Evolutionary conservation across 192 early-diverging fungal genomes (phyloP), one percentile per base, ranked within the genome.

Genomic region (Coemansia sp.): DNA sequence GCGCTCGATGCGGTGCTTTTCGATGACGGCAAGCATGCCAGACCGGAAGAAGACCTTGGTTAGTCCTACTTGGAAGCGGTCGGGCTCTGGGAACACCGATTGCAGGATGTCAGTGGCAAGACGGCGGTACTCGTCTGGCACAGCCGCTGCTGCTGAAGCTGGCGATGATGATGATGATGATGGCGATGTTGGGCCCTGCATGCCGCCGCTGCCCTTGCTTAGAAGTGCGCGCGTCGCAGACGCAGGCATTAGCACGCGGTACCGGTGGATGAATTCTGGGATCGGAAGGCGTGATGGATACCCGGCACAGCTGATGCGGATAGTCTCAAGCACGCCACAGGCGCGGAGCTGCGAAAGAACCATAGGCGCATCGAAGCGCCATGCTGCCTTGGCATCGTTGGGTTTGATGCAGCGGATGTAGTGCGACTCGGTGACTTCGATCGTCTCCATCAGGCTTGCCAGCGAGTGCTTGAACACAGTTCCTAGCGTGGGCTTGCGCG

Each of bases 381-480:
- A 99, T 15, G 96, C 89, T 3, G 85, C 84, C 76, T 99, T 99
- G 55, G 88, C 90, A 67, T 94, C 94, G 83, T 99, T 99, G 21
- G 97, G 96, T 84, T 99, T 99, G 82, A 99, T 95, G 87, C 97
- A 99, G 64, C 97, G 94, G 66, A 99, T 99, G 72, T 99, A 99
- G 75, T 95, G 93, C 55, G 91, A 92, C 64, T 98, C 92, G 56
- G 97, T 99, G 20, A 87, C 84, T 62, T 91, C 89, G 69, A 99
- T 94, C 7, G 95, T 99, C 46, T 92, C 93, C 97, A 99, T 98
- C 23, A 99, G 86, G 63, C 88, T 89, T 23, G 95, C 92, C 60
- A 99, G 84, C 16, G 95, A 97, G 39, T 80, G 86, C 79, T 96
- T 97, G 88, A 99, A 99, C 44, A 97, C 96, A 12, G 95, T 89